Percentiles rank a stretch among this genome's conserved stretches.
Evolutionary conservation across 1,139 yeast species (phyloP).

Genomic region (Blastobotrys indianensis): DNA sequence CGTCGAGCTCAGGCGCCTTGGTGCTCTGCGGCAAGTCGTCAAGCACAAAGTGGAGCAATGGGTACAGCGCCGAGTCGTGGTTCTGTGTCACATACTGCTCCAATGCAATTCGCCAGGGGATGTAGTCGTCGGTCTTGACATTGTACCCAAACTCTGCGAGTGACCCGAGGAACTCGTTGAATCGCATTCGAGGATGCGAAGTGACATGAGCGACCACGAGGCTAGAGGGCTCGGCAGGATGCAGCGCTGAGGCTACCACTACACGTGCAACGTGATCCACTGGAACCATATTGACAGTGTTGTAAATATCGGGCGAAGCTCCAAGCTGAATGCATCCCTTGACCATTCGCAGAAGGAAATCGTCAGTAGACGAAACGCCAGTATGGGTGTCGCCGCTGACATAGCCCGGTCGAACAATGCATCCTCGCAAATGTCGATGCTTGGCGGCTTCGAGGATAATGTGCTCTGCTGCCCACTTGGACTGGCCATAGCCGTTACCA

Average conservation of each 20-base stretch:
- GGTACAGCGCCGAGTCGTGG: constrained; percentile 82
- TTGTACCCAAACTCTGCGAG: constrained; percentile 67
- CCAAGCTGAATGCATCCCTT: constrained; percentile 93
- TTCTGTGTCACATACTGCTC: constrained; percentile 71
- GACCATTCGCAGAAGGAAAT: constrained; percentile 86
- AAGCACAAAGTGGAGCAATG: constrained; percentile 86
- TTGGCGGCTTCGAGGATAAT: constrained; percentile 79
- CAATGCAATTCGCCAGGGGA: constrained; percentile 68
- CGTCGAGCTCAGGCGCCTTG: constrained; percentile 93
- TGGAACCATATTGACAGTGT: constrained; percentile 93
- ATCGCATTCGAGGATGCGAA: constrained; percentile 85
- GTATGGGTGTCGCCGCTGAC: constrained; percentile 79
- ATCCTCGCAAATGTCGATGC: constrained; percentile 70
- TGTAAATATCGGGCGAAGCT: constrained; percentile 73
- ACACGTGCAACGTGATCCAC: constrained; percentile 97
- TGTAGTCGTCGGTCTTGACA: constrained; percentile 58
- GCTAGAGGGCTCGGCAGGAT: constrained; percentile 43
- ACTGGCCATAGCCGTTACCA: constrained; percentile 93
- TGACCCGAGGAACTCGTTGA: constrained; percentile 66
- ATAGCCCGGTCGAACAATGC: constrained; percentile 92
- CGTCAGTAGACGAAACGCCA: constrained; percentile 93
- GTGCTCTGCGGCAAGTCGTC: constrained; percentile 88
- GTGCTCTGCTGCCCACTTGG: constrained; percentile 96
- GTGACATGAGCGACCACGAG: constrained; percentile 91
- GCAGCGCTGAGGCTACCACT: constrained; percentile 74